Evolutionary conservation across 441 rosid genomes (phyloP), one percentile per base, ranked within the genome.

Genomic region (Populus tomentosa): DNA sequence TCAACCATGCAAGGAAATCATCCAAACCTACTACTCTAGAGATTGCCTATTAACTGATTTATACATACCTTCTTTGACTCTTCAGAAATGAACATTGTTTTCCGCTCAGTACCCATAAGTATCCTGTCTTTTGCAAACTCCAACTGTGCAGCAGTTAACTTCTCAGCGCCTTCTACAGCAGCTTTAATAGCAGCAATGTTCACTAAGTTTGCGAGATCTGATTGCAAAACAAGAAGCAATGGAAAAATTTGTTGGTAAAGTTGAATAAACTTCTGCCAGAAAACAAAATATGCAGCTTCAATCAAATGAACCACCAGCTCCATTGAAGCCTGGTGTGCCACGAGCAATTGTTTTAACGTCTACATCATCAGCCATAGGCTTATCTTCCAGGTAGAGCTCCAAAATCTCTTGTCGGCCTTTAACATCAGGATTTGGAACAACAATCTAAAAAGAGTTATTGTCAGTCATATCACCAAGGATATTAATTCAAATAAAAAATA

Each of bases 131-230:
- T 96, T 18, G 99, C 99, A 76, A 90, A 91, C 84, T 96, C 99
- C 83, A 96, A 84, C 76, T 96, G 98, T 10, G 80, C 64, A 72
- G 96, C 76, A 79, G 87, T 85, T 76, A 96, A 78, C 84, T 90
- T 91, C 78, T 94, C 95, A 20, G 94, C 97, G 33, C 98, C 98
- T 67, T 92, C 99, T 75, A 96, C 98, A 73, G 99, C 99, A 80
- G 98, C 98, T 92, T 94, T 96, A 81, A 96, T 92, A 78, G 98
- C 99, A 78, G 98, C 99, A 83, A 96, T 90, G 70, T 96, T 96
- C 62, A 94, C 98, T 84, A 96, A 88, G 83, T 96, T 92, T 77
- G 99, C 97, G 64, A 96, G 97, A 91, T 96, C 99, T 95, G 86
- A 35, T 80, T 67, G 61, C 50, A 56, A 62, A 73, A 69, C 5